Evolutionary conservation across 805 yeast species (phyloP).

Genomic region (Metschnikowia reukaufii): DNA sequence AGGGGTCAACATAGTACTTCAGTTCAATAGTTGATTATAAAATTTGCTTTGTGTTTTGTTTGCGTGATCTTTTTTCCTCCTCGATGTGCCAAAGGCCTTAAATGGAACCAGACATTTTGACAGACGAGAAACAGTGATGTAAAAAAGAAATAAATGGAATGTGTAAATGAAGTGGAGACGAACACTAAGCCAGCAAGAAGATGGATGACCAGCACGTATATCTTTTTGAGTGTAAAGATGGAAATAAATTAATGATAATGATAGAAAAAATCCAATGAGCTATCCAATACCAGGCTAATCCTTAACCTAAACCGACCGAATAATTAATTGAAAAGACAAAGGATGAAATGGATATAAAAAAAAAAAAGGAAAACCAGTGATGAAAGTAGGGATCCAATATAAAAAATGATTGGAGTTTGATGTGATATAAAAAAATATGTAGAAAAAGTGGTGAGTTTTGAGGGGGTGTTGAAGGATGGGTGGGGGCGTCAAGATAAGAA

Average conservation of each 20-base stretch:
- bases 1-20: constrained; percentile 14
- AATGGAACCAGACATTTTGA: constrained; percentile 8
- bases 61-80: constrained; percentile 1
- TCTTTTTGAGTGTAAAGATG: constrained; percentile 7
- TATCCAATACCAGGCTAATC: constrained; percentile 7
- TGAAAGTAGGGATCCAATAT: neutral
- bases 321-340: neutral
- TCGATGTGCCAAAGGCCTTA: constrained; percentile 5
- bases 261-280: neutral
- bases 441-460: neutral
- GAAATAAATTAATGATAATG: constrained; percentile 2
- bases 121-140: neutral
- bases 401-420: neutral
- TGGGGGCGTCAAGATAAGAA: neutral
- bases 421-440: neutral
- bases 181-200: constrained; percentile 9
- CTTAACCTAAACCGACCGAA: constrained; percentile 14
- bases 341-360: constrained; percentile 6
- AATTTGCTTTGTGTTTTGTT: neutral
- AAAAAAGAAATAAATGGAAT: too few relatives aligned
- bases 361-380: neutral
- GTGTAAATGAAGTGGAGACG: neutral
- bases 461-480: neutral
- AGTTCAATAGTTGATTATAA: neutral
- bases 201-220: constrained; percentile 12